Percentiles rank a stretch among this genome's conserved stretches.
These are phyloP conservation scores for Physcomitrium patens DNA, from an alignment of 225 moss, liverwort and hornwort genomes.

Conservation along the genomic window DNA sequence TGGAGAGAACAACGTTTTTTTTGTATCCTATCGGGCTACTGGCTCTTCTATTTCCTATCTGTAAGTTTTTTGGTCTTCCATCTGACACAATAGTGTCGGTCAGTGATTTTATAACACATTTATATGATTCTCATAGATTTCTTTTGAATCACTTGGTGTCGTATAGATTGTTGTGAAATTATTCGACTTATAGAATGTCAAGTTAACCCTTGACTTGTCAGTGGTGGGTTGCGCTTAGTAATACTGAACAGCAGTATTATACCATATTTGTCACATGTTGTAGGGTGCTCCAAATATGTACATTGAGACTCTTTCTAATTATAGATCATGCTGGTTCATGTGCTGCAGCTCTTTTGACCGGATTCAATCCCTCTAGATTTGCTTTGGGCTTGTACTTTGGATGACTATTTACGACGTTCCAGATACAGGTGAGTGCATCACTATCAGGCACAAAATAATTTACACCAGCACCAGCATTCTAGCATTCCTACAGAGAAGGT, in stretches of 20 bases:
- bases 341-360: slow-evolving; percentile 65
- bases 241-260: slow-evolving; percentile 6
- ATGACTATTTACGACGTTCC: slow-evolving; percentile 37
- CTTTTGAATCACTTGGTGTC: neutral
- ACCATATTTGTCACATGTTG: neutral
- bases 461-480: slow-evolving; percentile 17
- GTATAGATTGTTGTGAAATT: neutral
- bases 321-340: slow-evolving; percentile 18
- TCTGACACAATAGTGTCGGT: neutral
- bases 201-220: neutral
- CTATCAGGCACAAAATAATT: neutral
- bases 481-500: slow-evolving; percentile 32
- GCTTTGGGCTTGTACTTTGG: slow-evolving; percentile 81
- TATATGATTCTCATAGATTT: neutral
- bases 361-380: slow-evolving; percentile 90
- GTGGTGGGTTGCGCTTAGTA: neutral
- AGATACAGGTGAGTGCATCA: slow-evolving; percentile 33
- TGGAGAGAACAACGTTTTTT: slow-evolving; percentile 95
- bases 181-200: neutral
- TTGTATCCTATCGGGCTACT: slow-evolving; percentile 89
- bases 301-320: slow-evolving; percentile 22
- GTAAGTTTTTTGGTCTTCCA: slow-evolving; percentile 57
- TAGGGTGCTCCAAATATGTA: neutral
- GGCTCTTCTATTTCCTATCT: slow-evolving; percentile 80
- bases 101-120: neutral